Percentiles rank a stretch among this genome's conserved stretches.
phyloP scores from a whole-genome alignment of 2,329 filamentous ascomycete species.

The Verticillium klebahnii region DNA sequence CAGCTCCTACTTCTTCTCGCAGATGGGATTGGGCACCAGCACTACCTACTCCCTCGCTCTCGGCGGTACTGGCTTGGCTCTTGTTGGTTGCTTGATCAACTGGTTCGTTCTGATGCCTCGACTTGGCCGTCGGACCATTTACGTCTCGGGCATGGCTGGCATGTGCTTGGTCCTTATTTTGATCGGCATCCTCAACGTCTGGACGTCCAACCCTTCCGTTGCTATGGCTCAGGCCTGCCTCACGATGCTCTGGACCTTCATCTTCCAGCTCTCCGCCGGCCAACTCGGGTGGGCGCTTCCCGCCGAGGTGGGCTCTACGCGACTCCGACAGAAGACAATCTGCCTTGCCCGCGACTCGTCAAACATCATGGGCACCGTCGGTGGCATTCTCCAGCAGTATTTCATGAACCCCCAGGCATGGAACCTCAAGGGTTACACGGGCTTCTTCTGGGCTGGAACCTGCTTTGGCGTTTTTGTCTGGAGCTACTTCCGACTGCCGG shows the following conservation, averaged over 20 bases:
- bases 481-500: slow-evolving; percentile 18
- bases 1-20: slow-evolving; percentile 33
- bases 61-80: slow-evolving; percentile 32
- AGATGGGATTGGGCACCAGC: slow-evolving; percentile 24
- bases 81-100: slow-evolving; percentile 37
- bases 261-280: slow-evolving; percentile 31
- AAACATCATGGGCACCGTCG: slow-evolving; percentile 15
- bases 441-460: slow-evolving; percentile 20
- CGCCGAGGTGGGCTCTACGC: slow-evolving; percentile 22
- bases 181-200: slow-evolving; percentile 35
- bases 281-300: slow-evolving; percentile 22
- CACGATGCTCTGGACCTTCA: slow-evolving; percentile 26
- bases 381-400: slow-evolving; percentile 22
- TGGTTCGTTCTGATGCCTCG: slow-evolving; percentile 36
- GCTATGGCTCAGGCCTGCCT: slow-evolving; percentile 17
- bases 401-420: slow-evolving; percentile 30
- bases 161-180: slow-evolving; percentile 32
- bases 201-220: slow-evolving; percentile 14
- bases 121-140: slow-evolving; percentile 37
- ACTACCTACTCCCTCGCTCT: slow-evolving; percentile 31
- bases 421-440: slow-evolving; percentile 32
- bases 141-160: slow-evolving; percentile 32
- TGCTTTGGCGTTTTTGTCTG: slow-evolving; percentile 12
- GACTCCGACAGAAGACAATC: slow-evolving; percentile 24
- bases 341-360: slow-evolving; percentile 22